These are phyloP conservation scores for Aspergillus conjunctus DNA, from an alignment of 495 filamentous ascomycete genomes.

Conservation along the genomic window DNA sequence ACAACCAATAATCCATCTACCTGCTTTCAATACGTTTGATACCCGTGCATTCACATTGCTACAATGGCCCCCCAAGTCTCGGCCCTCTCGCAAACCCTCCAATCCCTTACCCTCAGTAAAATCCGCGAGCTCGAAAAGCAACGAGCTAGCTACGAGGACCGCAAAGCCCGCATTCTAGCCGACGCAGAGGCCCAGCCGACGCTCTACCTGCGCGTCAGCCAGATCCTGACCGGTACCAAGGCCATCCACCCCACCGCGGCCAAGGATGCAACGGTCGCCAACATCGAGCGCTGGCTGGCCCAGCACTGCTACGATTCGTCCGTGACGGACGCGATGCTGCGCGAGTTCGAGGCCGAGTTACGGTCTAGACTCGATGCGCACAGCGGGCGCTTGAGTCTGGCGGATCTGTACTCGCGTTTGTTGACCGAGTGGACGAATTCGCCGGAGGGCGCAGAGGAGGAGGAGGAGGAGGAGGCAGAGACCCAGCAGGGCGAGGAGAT, in stretches of 20 bases:
- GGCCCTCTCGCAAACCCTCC: conserved; percentile 52
- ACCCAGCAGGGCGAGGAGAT: background rate
- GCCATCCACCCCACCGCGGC: conserved; percentile 18
- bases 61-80: conserved; percentile 24
- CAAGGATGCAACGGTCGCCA: conserved; percentile 20
- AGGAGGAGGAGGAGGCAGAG: background rate
- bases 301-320: conserved; percentile 47
- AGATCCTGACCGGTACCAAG: conserved; percentile 21
- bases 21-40: background rate
- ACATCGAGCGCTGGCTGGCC: conserved; percentile 42
- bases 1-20: background rate
- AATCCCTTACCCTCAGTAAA: conserved; percentile 59
- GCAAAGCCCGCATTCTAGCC: conserved; percentile 32
- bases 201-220: conserved; percentile 12
- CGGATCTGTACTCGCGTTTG: conserved; percentile 57
- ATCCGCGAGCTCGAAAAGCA: conserved; percentile 57
- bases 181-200: conserved; percentile 9
- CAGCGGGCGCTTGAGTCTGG: conserved; percentile 55
- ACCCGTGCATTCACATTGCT: background rate
- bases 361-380: conserved; percentile 46
- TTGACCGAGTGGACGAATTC: conserved; percentile 58
- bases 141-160: conserved; percentile 45
- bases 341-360: conserved; percentile 47
- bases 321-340: conserved; percentile 35
- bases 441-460: background rate